These are phyloP conservation scores for Pichia terricola DNA, from an alignment of 1,139 yeast species.

Conservation along the genomic window DNA sequence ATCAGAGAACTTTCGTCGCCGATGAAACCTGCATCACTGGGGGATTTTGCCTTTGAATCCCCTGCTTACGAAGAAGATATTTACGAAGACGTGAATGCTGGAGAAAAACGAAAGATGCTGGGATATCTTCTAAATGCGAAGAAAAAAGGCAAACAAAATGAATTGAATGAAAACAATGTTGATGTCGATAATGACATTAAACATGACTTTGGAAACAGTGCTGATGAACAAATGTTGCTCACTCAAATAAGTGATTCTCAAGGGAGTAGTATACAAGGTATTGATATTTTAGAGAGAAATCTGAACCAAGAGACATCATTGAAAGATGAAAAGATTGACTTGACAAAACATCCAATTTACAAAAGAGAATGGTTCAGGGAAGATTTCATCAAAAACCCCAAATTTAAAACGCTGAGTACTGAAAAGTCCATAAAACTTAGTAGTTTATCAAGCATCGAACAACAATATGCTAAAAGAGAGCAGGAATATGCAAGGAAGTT, in stretches of 20 bases:
- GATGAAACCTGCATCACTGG: background rate
- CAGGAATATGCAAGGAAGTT: conserved; percentile 14
- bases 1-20: background rate
- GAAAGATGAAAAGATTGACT: background rate
- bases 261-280: background rate
- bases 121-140: too few relatives aligned
- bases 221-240: background rate
- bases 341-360: conserved; percentile 17
- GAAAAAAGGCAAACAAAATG: too few relatives aligned
- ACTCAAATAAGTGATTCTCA: background rate
- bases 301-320: background rate
- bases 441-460: conserved; percentile 1
- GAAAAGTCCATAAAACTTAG: conserved; percentile 2
- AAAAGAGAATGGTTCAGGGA: conserved; percentile 24
- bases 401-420: conserved; percentile 2
- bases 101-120: background rate
- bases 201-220: background rate
- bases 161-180: too few relatives aligned
- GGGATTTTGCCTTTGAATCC: too few relatives aligned
- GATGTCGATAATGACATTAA: background rate
- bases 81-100: background rate
- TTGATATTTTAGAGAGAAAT: too few relatives aligned
- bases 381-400: conserved; percentile 22
- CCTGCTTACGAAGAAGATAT: background rate
- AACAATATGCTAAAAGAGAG: conserved; percentile 12